Conservation (phyloP, 495 filamentous ascomycete species). For the Trichoderma asperelloides region DNA sequence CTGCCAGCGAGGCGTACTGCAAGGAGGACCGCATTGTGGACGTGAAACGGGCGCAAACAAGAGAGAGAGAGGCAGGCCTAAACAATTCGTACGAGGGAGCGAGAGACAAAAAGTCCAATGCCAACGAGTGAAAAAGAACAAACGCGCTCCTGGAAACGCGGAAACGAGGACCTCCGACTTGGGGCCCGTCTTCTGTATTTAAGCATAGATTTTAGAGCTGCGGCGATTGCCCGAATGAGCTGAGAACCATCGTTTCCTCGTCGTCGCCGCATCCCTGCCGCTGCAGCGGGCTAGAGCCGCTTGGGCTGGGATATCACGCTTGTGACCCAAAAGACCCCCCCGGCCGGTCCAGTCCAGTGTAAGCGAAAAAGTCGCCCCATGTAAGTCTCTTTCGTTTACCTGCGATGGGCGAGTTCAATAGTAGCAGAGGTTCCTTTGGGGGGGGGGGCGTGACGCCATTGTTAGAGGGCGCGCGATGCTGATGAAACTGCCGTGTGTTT, state of each 20-base stretch:
- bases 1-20: neutral
- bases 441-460: too few species aligned
- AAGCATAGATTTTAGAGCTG: conserved; percentile 4
- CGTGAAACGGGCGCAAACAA: neutral
- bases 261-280: neutral
- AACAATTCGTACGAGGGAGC: neutral
- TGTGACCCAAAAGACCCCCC: neutral
- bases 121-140: neutral
- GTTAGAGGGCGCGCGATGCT: too few species aligned
- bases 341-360: neutral
- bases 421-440: too few species aligned
- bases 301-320: neutral
- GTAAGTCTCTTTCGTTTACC: too few species aligned
- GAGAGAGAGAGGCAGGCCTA: neutral
- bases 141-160: neutral
- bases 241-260: neutral
- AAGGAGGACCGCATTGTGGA: neutral
- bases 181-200: neutral
- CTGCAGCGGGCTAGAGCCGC: neutral
- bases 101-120: neutral
- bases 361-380: neutral
- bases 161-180: neutral
- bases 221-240: neutral
- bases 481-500: neutral
- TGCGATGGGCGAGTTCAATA: too few species aligned